Evolutionary conservation across 2,329 filamentous ascomycete genomes (phyloP).

Genomic region (Juglanconis juglandina): DNA sequence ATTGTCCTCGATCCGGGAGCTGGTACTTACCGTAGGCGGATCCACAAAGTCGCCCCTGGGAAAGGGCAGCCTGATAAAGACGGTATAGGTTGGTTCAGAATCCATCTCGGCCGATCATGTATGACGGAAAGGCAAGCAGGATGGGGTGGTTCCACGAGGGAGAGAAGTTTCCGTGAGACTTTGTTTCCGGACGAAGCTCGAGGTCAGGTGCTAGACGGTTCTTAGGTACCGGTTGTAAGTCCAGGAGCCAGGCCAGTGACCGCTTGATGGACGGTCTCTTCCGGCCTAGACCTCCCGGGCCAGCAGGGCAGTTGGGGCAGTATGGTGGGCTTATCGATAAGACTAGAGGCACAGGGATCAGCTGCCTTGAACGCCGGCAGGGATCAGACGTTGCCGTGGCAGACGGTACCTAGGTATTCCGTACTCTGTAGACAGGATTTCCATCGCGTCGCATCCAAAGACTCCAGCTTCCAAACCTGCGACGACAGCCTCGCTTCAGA

Average conservation of each 20-base stretch:
- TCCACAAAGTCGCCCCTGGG: slow-evolving; percentile 84
- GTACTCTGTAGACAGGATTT: slow-evolving; percentile 11
- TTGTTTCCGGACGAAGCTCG: background rate
- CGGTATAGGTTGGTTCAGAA: slow-evolving; percentile 61
- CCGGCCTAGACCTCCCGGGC: background rate
- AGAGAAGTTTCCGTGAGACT: background rate
- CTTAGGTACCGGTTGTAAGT: background rate
- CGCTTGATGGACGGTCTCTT: background rate
- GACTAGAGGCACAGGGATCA: background rate
- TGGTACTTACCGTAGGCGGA: slow-evolving; percentile 69
- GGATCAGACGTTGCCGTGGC: slow-evolving; percentile 11
- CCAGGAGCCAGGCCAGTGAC: background rate
- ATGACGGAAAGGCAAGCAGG: background rate
- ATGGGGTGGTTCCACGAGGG: background rate
- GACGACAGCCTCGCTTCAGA: background rate
- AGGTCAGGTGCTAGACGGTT: background rate
- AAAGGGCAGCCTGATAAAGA: slow-evolving; percentile 88
- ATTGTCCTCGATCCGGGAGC: background rate
- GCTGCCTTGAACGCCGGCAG: background rate
- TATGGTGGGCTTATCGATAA: slow-evolving; percentile 5
- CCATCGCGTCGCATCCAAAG: slow-evolving; percentile 1
- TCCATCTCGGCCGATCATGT: slow-evolving; percentile 16
- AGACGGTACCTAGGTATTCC: background rate
- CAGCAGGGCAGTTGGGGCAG: background rate
- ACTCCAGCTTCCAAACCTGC: background rate